Base-by-base conservation (phyloP, 2,329 filamentous ascomycete species). In the Curvularia lunata region DNA sequence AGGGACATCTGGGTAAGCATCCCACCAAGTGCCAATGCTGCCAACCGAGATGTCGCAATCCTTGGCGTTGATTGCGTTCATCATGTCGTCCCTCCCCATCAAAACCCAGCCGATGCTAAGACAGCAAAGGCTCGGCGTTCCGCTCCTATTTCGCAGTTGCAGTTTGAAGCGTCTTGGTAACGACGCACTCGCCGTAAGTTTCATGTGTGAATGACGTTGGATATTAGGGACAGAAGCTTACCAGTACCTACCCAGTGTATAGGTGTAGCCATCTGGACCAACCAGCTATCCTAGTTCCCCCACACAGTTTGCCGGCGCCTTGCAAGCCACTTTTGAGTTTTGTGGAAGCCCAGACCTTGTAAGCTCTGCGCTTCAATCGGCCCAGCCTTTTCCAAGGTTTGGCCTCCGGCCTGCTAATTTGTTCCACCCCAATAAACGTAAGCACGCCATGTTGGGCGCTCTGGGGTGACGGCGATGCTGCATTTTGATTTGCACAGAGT, bases 301-400 rank as follows among this genome's bases (percentile, higher is more conserved):
- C 55, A 58, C 37, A 37, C 55, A 16, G 37, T 28, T 18, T 23
- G 7, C 25, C 23, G 37, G 42, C 55, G 55, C 55, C 40, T 38
- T 46, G 6, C 48, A 61, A 58, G 64, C 62, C 61, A 59, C 53
- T 45, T 56, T 53, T 56, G 57, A 50, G 48, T 61, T 52, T 52
- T 47, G 40, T 56, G 46, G 43, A 38, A 66, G 70, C 70, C 72
- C 66, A 73, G 70, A 62, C 58, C 62, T 59, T 42, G 66, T 66
- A 72, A 72, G 65, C 64, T 69, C 69, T 69, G 61, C 66, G 61
- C 57, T 62, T 54, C 54, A 52, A 28, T 53, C 48, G 48, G 60
- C 59, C 58, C 63, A 70, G 61, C 57, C 61, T 66, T 66, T 55
- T 60, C 58, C 56, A 54, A 58, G 52, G 54, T 63, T 65, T 66